Evolutionary conservation across 192 early-diverging fungal species (phyloP), one percentile per base, ranked within the genome.

Genomic region (Linnemannia schmuckeri): DNA sequence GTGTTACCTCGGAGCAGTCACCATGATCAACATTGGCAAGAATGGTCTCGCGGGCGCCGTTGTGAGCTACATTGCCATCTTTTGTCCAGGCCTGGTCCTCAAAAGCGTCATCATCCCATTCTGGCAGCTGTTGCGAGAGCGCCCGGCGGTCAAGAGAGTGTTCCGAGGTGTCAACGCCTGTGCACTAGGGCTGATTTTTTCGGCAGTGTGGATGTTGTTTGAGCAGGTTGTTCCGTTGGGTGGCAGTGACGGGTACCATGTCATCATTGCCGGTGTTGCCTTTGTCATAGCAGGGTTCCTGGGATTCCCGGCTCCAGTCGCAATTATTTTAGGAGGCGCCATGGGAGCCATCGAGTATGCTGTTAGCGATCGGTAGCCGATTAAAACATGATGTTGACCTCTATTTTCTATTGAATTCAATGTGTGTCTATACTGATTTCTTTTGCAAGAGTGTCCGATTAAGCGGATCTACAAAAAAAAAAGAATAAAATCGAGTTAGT

Each of bases 121-220:
- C 30, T 95, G 93, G 93, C 80, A 83, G 8, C 69, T 78, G 38
- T 80, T 85, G 33, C 87, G 92, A 22, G 77, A 80, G 15, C 55
- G 88, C 6, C 41, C 72, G 2, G 57, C 57, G 0, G 77, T 92
- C 15, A 79, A 89, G 38, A 72, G 44, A 15, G 37, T 90, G 68
- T 93, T 94, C 61, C 81, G 85, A 38, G 94, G 94, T 12, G 79
- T 94, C n/a, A 93, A 93, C 72, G 91, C 93, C 35, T 88, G 89
- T 35, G 92, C 93, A 4, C 83, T 92, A 47, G 94, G 94, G 9
- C 70, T 94, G 5, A 85, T 93, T 3, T 91, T 89, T 76, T 81
- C 94, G 22, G 94, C 93, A 0, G 81, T 89, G 22, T 94, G 91
- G 85, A 57, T 94, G 33, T 75, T 94, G 35, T 90, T 80, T 75